Percentiles rank a stretch among this genome's conserved stretches.
Evolutionary conservation across 768 basidiomycete species (phyloP).

Genomic region (Russula sp.): DNA sequence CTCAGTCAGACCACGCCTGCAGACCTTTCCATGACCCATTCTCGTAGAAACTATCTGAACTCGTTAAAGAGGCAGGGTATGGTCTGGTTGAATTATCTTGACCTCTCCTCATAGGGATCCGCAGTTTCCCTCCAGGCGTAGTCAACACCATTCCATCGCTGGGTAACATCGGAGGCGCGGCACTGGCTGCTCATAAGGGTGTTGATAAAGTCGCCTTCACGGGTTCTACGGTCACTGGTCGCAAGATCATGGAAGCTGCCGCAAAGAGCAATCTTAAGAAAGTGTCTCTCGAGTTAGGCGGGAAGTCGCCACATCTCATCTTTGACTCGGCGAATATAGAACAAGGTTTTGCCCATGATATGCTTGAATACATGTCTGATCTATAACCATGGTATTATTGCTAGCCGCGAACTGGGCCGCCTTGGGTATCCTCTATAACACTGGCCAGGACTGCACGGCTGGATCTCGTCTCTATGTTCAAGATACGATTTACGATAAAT

Average conservation of each 20-base stretch:
- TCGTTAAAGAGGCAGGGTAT: slow-evolving; percentile 79
- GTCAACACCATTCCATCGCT: slow-evolving; percentile 82
- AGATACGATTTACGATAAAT: slow-evolving; percentile 79
- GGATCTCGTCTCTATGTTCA: slow-evolving; percentile 89
- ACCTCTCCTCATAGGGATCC: slow-evolving; percentile 8
- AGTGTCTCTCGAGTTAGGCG: slow-evolving; percentile 92
- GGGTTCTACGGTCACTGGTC: slow-evolving; percentile 83
- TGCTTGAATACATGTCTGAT: not conserved
- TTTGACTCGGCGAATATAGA: slow-evolving; percentile 91
- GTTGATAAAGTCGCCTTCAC: slow-evolving; percentile 97
- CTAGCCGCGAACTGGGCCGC: slow-evolving; percentile 79
- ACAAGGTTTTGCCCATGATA: slow-evolving; percentile 43
- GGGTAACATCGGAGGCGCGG: slow-evolving; percentile 77
- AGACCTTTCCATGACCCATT: slow-evolving; percentile 10
- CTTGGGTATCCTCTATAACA: slow-evolving; percentile 80
- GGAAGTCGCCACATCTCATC: slow-evolving; percentile 84
- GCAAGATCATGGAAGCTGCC: slow-evolving; percentile 86
- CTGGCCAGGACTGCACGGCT: slow-evolving; percentile 91
- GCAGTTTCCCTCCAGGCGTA: slow-evolving; percentile 84
- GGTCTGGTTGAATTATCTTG: slow-evolving; percentile 14
- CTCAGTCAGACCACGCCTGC: not conserved
- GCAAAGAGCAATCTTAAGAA: slow-evolving; percentile 94
- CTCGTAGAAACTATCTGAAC: slow-evolving; percentile 68
- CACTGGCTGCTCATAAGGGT: slow-evolving; percentile 71
- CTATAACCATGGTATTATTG: slow-evolving; percentile 5